phyloP scores from a whole-genome alignment of 2,329 filamentous ascomycete genomes.

The Sporothrix euskadiensis region DNA sequence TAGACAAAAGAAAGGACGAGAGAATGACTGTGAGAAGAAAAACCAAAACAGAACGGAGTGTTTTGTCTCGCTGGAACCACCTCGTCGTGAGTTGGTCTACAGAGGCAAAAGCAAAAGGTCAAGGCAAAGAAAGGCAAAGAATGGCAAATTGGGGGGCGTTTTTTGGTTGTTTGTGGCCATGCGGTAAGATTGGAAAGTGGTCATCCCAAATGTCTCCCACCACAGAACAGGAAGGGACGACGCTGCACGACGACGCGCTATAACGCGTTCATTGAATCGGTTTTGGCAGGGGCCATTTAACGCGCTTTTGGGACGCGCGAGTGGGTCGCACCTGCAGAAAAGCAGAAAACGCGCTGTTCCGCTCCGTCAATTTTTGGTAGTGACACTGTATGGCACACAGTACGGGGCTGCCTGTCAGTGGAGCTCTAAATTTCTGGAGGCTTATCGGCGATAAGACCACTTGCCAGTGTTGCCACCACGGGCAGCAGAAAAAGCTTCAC shows the following conservation, averaged over 20 bases:
- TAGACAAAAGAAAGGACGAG: neutral
- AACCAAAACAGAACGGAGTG: neutral
- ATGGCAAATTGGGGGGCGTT: neutral
- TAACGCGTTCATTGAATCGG: constrained; percentile 16
- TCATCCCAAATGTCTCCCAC: neutral
- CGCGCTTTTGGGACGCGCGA: constrained; percentile 24
- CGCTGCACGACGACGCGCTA: constrained; percentile 17
- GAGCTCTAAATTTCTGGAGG: neutral
- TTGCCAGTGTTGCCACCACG: neutral
- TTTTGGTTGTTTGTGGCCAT: neutral
- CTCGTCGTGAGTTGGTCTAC: neutral
- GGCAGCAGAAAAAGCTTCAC: neutral
- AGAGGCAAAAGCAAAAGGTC: neutral
- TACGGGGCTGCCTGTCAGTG: neutral
- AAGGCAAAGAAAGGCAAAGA: neutral
- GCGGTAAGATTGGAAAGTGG: constrained; percentile 9
- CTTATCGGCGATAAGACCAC: constrained; percentile 26
- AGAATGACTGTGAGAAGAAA: neutral
- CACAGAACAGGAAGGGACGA: neutral
- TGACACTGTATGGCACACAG: constrained; percentile 3
- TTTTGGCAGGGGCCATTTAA: constrained; percentile 19
- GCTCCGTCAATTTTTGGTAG: neutral
- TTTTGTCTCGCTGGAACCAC: constrained; percentile 12
- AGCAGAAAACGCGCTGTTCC: constrained; percentile 11
- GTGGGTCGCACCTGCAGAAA: constrained; percentile 23